phyloP scores from a whole-genome alignment of 2,329 filamentous ascomycete genomes.

The Teratosphaeria zuluensis region DNA sequence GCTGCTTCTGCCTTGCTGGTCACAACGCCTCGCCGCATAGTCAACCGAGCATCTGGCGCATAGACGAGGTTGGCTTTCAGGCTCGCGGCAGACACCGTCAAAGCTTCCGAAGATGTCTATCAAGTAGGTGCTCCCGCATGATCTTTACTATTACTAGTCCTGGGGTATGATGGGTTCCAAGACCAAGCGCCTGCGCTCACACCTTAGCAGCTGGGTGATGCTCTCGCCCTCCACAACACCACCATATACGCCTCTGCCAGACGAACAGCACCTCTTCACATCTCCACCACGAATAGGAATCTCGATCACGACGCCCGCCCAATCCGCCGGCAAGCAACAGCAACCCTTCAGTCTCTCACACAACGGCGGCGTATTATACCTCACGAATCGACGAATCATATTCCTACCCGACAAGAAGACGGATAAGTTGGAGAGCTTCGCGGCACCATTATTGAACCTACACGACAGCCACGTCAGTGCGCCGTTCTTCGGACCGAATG shows the following conservation, averaged over 20 bases:
- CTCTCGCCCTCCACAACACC: conserved; percentile 46
- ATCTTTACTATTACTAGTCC: not conserved
- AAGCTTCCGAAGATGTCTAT: conserved; percentile 7
- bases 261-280: conserved; percentile 71
- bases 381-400: conserved; percentile 54
- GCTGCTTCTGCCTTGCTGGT: not conserved
- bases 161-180: not conserved
- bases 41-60: not conserved
- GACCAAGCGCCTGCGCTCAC: conserved; percentile 9
- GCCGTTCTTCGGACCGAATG: conserved; percentile 87
- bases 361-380: conserved; percentile 15
- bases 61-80: not conserved
- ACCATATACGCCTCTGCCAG: conserved; percentile 71
- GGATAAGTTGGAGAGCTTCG: conserved; percentile 70
- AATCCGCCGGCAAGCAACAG: conserved; percentile 55
- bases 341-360: conserved; percentile 22
- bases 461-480: conserved; percentile 78
- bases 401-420: conserved; percentile 70
- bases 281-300: conserved; percentile 72
- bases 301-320: conserved; percentile 43
- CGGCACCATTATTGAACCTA: conserved; percentile 75
- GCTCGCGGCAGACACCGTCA: not conserved
- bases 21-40: not conserved
- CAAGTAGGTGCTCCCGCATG: conserved; percentile 6
- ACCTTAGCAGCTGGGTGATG: conserved; percentile 73